Evolutionary conservation across 169 alveolate genomes (phyloP).

Genomic region (Plasmodium blacklocki): DNA sequence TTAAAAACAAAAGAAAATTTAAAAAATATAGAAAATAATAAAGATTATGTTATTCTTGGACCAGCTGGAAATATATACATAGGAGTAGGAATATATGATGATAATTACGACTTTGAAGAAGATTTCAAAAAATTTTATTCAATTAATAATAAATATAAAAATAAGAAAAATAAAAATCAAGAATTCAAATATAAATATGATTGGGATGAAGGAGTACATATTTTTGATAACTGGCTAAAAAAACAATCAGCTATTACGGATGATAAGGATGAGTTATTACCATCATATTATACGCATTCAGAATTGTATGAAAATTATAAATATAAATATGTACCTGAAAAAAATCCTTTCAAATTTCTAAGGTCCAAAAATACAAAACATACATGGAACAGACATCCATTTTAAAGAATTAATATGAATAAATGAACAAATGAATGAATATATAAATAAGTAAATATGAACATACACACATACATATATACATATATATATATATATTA

Average conservation of each 20-base stretch:
- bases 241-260: constrained; percentile 89
- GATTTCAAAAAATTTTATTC: constrained; percentile 70
- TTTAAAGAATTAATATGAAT: constrained; percentile 5
- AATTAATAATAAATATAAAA: constrained; percentile 74
- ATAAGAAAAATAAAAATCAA: constrained; percentile 24
- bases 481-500: no score
- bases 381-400: constrained; percentile 82
- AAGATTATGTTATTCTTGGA: constrained; percentile 87
- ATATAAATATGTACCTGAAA: constrained; percentile 87
- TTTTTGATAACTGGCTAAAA: constrained; percentile 88
- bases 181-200: constrained; percentile 81
- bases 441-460: not conserved
- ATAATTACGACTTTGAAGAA: constrained; percentile 66
- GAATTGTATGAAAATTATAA: constrained; percentile 87
- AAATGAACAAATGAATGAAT: not conserved
- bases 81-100: constrained; percentile 89
- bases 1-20: constrained; percentile 67
- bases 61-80: constrained; percentile 90
- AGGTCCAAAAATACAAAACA: constrained; percentile 69
- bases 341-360: constrained; percentile 86
- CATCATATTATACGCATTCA: constrained; percentile 84
- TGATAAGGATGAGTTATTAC: constrained; percentile 75
- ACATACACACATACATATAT: no score
- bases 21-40: constrained; percentile 78
- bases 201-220: constrained; percentile 91